phyloP scores from a whole-genome alignment of 139 green algal species.

The Pseudopediastrum boryanum region DNA sequence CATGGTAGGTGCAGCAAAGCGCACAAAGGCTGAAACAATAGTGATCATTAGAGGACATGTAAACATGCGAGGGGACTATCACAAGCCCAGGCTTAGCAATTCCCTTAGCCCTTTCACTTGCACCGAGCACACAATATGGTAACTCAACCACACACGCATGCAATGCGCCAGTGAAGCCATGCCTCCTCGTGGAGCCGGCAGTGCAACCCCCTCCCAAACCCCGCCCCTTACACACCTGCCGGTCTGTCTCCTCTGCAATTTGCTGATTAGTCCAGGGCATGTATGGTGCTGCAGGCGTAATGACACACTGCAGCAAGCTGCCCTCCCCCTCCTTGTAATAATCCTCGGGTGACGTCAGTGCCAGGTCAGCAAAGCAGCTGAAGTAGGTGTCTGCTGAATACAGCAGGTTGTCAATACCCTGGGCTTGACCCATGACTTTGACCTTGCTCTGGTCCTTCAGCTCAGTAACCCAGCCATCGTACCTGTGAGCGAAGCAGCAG shows the following conservation, averaged over 20 bases:
- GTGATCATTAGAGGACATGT: no score
- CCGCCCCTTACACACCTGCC: slow-evolving; percentile 68
- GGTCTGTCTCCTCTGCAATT: slow-evolving; percentile 85
- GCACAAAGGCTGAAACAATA: no score
- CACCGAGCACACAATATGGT: no score
- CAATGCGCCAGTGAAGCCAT: no score
- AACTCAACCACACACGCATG: no score
- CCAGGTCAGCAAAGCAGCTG: slow-evolving; percentile 96
- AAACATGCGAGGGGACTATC: no score
- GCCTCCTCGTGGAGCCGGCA: no score
- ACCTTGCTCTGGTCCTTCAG: slow-evolving; percentile 65
- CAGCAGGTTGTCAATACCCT: slow-evolving; percentile 93
- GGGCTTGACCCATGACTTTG: slow-evolving; percentile 39
- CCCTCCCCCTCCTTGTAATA: slow-evolving; percentile 93
- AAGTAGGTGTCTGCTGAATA: slow-evolving; percentile 92
- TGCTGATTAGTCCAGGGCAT: slow-evolving; percentile 92
- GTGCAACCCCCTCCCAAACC: no score
- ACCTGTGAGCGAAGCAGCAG: slow-evolving; percentile 40
- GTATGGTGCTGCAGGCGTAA: slow-evolving; percentile 92
- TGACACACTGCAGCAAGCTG: slow-evolving; percentile 92
- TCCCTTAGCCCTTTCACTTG: no score
- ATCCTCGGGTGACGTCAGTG: slow-evolving; percentile 87
- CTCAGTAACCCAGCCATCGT: slow-evolving; percentile 97
- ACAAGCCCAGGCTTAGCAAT: no score
- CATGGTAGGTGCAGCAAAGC: no score